Conservation (phyloP, 2,329 filamentous ascomycete species). For the Chaetomium olivaceum region DNA sequence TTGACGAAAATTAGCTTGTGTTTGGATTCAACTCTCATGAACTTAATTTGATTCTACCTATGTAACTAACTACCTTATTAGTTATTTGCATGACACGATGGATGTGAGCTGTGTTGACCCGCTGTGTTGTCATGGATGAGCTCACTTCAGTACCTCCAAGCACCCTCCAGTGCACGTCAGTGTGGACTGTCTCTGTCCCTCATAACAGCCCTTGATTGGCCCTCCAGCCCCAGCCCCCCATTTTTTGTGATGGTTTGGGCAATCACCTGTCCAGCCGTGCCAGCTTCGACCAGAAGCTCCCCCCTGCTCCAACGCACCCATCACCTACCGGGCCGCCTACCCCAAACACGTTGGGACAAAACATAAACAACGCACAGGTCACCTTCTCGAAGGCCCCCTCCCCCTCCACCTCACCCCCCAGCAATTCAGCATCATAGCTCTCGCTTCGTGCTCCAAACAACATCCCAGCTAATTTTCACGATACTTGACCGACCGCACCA, state of each 20-base stretch:
- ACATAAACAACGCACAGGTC: slow-evolving; percentile 40
- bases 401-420: slow-evolving; percentile 16
- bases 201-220: slow-evolving; percentile 14
- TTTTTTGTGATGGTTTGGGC: slow-evolving; percentile 15
- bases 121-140: not conserved
- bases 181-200: not conserved
- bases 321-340: slow-evolving; percentile 12
- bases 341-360: slow-evolving; percentile 33
- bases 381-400: slow-evolving; percentile 18
- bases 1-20: not conserved
- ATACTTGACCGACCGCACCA: slow-evolving; percentile 7
- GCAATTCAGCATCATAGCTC: slow-evolving; percentile 17
- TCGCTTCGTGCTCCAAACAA: slow-evolving; percentile 1
- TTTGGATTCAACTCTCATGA: too few relatives aligned
- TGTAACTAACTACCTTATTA: too few relatives aligned
- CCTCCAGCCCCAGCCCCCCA: slow-evolving; percentile 23
- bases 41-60: too few relatives aligned
- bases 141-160: not conserved
- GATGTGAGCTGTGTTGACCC: not conserved
- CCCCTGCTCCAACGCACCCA: not conserved
- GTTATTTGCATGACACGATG: too few relatives aligned
- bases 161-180: too few relatives aligned
- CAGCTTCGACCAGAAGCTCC: not conserved
- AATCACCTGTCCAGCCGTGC: slow-evolving; percentile 13
- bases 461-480: not conserved